Base-by-base conservation (phyloP, 805 yeast species). In the Metschnikowia hibisci region DNA sequence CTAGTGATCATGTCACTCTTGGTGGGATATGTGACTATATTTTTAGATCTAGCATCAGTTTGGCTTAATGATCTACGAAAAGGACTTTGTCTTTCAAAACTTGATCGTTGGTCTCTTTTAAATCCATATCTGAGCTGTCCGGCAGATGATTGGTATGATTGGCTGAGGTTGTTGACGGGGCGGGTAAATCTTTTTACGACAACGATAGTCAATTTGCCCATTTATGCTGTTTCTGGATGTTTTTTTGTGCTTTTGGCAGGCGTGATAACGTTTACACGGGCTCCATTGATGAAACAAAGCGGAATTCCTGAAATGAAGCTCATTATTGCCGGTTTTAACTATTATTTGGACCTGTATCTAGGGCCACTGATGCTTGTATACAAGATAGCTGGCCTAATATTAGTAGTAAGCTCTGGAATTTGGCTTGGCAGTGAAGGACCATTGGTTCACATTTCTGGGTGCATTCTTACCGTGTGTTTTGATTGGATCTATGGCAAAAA, bases 351-450 rank as follows among this genome's bases (percentile, higher is more conserved):
- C 7, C 69, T 66, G 5, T 80, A 83, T 50, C 61, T 87, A 41
- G 76, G 80, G 6, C 42, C 70, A 9, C 60, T 62, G 26, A 73
- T 84, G 3, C 63, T 87, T n/a, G 16, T 77, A 3, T 67, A 69
- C 41, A 87, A 87, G 56, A 65, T 77, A 3, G 32, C 69, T 1
- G 85, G 89, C 2, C 63, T 87, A 37, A 66, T 80, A 5, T 63
- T 85, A 36, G 82, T 83, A 12, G 82, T 84, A 4, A 81, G 89
- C 16, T 77, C 87, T 1, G 95, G 95, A 0, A 55, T 87, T 2
- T 84, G 91, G 87, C 72, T 84, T 6, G 96, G 96, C 6, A 81
- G 80, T 55, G 96, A 87, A 54, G 96, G 95, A 1, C 96, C 96
- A 0, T 60, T 88, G 42, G 90, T 86, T 20, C 95, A 88, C 60